These are phyloP conservation scores for Elaeis guineensis DNA, from an alignment of 176 grass and related monocot species.

Conservation along the genomic window DNA sequence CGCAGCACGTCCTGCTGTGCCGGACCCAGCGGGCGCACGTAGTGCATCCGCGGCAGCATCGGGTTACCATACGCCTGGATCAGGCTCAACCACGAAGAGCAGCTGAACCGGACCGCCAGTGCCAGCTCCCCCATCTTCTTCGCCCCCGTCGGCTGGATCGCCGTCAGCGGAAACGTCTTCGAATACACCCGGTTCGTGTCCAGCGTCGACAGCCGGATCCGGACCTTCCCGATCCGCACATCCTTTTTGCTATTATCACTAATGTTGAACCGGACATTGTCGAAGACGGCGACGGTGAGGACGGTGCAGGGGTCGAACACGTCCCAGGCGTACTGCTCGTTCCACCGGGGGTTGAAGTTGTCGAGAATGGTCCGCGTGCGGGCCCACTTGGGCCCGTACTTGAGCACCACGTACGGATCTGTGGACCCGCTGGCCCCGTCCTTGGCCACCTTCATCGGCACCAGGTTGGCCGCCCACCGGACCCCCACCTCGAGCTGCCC, in stretches of 20 bases:
- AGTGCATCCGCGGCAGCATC: slow-evolving; percentile 92
- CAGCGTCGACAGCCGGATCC: slow-evolving; percentile 81
- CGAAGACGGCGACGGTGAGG: slow-evolving; percentile 90
- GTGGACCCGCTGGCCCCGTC: slow-evolving; percentile 75
- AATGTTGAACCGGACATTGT: slow-evolving; percentile 71
- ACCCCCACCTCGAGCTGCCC: slow-evolving; percentile 88
- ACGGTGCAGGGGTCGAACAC: slow-evolving; percentile 98
- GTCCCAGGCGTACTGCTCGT: slow-evolving; percentile 98
- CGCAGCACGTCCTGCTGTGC: slow-evolving; percentile 92
- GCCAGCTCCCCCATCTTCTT: slow-evolving; percentile 99
- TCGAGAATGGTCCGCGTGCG: slow-evolving; percentile 89
- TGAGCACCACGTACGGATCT: slow-evolving; percentile 88
- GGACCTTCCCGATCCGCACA: slow-evolving; percentile 73
- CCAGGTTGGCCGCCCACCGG: slow-evolving; percentile 72
- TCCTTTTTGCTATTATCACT: slow-evolving; percentile 26
- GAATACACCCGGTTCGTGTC: slow-evolving; percentile 74
- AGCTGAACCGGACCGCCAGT: slow-evolving; percentile 85
- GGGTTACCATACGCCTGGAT: slow-evolving; percentile 72
- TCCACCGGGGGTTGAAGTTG: slow-evolving; percentile 97
- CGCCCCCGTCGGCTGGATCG: slow-evolving; percentile 60
- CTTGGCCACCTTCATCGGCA: slow-evolving; percentile 85
- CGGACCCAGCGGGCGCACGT: slow-evolving; percentile 60
- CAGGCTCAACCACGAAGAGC: slow-evolving; percentile 80
- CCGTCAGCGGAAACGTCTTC: slow-evolving; percentile 59
- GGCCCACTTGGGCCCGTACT: slow-evolving; percentile 94